Evolutionary conservation across 2,329 filamentous ascomycete species (phyloP).

Genomic region (Aspergillus hiratsukae): DNA sequence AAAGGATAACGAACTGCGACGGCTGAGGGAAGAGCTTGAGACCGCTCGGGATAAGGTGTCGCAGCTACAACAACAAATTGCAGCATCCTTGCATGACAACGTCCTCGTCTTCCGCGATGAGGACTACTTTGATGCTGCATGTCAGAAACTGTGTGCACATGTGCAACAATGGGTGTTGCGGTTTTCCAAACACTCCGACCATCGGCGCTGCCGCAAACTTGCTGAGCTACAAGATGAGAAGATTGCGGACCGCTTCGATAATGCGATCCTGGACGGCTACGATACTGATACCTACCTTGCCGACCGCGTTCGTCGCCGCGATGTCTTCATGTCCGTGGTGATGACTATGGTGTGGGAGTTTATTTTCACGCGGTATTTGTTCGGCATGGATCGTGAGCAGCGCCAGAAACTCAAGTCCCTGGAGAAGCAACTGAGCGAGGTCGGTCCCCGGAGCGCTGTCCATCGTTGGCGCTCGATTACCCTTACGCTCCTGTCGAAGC

Average conservation of each 20-base stretch:
- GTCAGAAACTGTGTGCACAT: slow-evolving; percentile 90
- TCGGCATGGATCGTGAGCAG: slow-evolving; percentile 97
- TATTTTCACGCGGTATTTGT: slow-evolving; percentile 94
- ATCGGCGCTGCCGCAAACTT: slow-evolving; percentile 77
- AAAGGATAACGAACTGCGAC: slow-evolving; percentile 78
- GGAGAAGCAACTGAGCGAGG: slow-evolving; percentile 85
- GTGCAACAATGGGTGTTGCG: slow-evolving; percentile 97
- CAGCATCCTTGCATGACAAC: slow-evolving; percentile 58
- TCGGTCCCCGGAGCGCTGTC: slow-evolving; percentile 82
- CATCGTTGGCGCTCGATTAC: slow-evolving; percentile 97
- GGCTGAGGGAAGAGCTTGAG: slow-evolving; percentile 72
- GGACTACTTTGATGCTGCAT: slow-evolving; percentile 91
- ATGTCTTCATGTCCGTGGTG: slow-evolving; percentile 97
- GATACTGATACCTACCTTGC: slow-evolving; percentile 84
- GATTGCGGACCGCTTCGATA: slow-evolving; percentile 89
- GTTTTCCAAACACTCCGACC: slow-evolving; percentile 97
- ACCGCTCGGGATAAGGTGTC: slow-evolving; percentile 61
- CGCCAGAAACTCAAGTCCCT: slow-evolving; percentile 94
- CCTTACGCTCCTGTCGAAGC: slow-evolving; percentile 77
- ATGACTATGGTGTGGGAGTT: slow-evolving; percentile 99
- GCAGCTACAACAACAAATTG: slow-evolving; percentile 56
- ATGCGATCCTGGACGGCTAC: slow-evolving; percentile 86
- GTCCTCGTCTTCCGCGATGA: slow-evolving; percentile 81
- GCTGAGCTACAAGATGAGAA: slow-evolving; percentile 86
- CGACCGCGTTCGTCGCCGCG: slow-evolving; percentile 81